Percentiles rank a stretch among this genome's conserved stretches.
Evolutionary conservation across 2,329 filamentous ascomycete genomes (phyloP).

Genomic region (Aspergillus caelatus): DNA sequence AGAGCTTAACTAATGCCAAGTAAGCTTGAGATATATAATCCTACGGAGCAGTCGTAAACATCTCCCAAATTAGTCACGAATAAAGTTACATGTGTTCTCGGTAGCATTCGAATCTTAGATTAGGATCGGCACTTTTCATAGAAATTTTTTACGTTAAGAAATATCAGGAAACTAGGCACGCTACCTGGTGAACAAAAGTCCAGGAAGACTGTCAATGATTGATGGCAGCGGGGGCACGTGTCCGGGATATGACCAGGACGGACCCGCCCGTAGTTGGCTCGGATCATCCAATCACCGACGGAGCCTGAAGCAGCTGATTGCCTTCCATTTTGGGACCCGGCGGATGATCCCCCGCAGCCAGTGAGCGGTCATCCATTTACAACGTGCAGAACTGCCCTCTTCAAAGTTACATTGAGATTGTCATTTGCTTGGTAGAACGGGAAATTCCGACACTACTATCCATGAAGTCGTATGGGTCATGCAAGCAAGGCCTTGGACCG

Average conservation of each 20-base stretch:
- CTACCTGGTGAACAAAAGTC: not conserved
- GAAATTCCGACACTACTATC: not conserved
- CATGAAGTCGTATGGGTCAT: not conserved
- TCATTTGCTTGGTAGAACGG: not conserved
- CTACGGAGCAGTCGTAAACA: not conserved
- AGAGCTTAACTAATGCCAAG: not conserved
- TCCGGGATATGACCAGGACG: not conserved
- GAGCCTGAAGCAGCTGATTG: not conserved
- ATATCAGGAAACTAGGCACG: not conserved
- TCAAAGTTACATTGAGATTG: not conserved
- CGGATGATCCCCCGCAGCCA: conserved; percentile 9
- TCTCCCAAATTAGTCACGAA: not conserved
- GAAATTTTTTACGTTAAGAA: not conserved
- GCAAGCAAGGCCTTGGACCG: not conserved
- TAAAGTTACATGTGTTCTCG: not conserved
- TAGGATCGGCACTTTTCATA: no score
- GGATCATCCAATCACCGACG: not conserved
- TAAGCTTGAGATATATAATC: not conserved
- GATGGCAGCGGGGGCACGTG: not conserved
- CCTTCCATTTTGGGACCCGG: not conserved
- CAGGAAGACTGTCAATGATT: no score
- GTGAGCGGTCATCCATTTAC: conserved; percentile 15
- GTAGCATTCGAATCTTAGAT: not conserved
- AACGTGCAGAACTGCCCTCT: conserved; percentile 15
- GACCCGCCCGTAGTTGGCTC: not conserved